phyloP scores from a whole-genome alignment of 306 rosid species.

The Geum urbanum region DNA sequence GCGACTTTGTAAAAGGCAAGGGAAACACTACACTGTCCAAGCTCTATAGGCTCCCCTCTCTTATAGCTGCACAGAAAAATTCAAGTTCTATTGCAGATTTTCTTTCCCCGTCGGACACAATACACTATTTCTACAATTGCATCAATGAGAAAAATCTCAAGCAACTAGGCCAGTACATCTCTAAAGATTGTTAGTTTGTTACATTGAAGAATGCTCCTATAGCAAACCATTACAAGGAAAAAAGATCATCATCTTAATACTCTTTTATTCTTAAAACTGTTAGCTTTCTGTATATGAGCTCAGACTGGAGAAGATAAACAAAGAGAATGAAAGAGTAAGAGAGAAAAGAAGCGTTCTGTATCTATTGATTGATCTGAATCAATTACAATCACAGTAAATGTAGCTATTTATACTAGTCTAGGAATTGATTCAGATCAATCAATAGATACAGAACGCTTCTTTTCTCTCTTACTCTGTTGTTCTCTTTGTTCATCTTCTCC shows the following conservation, averaged over 20 bases:
- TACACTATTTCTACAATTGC: conserved; percentile 47
- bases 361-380: no score
- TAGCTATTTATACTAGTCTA: no score
- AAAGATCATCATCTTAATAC: conserved; percentile 30
- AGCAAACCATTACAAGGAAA: conserved; percentile 60
- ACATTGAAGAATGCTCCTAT: conserved; percentile 60
- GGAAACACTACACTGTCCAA: conserved; percentile 13
- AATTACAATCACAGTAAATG: no score
- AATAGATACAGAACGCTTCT: no score
- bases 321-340: no score
- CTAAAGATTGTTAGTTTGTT: conserved; percentile 50
- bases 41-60: conserved; percentile 11
- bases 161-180: conserved; percentile 42
- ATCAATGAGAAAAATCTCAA: conserved; percentile 52
- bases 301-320: no score
- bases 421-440: no score
- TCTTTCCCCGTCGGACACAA: conserved; percentile 38
- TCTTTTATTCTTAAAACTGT: no score
- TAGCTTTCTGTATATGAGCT: no score
- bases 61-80: conserved; percentile 21
- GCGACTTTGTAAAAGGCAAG: conserved; percentile 17
- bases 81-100: conserved; percentile 8
- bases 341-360: no score
- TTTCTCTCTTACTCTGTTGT: no score
- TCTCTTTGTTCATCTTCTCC: no score